A percentile compares a stretch with the other conserved stretches of the same genome.
Conservation (phyloP, 192 early-diverging fungal genomes). For the Coemansia sp. region DNA sequence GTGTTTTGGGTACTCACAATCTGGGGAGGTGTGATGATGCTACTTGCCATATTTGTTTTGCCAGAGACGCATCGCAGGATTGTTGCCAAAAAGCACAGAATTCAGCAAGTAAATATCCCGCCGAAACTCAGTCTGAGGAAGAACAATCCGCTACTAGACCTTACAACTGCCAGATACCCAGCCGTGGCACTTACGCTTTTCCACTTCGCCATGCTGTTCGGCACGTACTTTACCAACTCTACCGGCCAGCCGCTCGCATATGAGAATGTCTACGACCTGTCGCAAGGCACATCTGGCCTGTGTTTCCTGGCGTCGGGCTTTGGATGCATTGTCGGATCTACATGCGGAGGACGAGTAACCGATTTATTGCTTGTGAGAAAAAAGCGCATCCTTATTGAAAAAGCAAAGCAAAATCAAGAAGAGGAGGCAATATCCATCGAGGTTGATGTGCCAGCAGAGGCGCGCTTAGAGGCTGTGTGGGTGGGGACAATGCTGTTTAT, state of each 20-base stretch:
- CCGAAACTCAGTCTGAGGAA: conserved; percentile 13
- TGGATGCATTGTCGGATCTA: conserved; percentile 47
- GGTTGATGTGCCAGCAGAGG: conserved; percentile 29
- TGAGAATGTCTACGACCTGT: conserved; percentile 40
- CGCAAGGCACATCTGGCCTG: conserved; percentile 48
- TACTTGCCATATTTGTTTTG: conserved; percentile 56
- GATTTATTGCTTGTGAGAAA: conserved; percentile 30
- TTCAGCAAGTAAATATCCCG: conserved; percentile 46
- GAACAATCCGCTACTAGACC: conserved; percentile 45
- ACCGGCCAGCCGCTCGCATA: conserved; percentile 52
- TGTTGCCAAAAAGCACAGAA: conserved; percentile 26
- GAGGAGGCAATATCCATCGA: background rate
- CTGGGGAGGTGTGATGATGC: conserved; percentile 52
- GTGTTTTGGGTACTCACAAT: conserved; percentile 63
- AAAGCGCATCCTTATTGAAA: conserved; percentile 3
- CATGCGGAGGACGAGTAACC: conserved; percentile 43
- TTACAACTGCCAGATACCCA: conserved; percentile 33
- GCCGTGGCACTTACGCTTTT: conserved; percentile 35
- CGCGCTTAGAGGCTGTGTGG: conserved; percentile 43
- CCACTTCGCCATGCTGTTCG: conserved; percentile 54
- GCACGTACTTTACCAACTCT: conserved; percentile 54
- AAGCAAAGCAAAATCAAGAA: background rate
- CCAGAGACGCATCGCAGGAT: conserved; percentile 60
- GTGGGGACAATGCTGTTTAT: conserved; percentile 37
- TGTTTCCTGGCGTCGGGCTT: conserved; percentile 55